These are phyloP conservation scores for Venturiaceae sp. DNA, from an alignment of 2,329 filamentous ascomycete genomes.

Conservation along the genomic window DNA sequence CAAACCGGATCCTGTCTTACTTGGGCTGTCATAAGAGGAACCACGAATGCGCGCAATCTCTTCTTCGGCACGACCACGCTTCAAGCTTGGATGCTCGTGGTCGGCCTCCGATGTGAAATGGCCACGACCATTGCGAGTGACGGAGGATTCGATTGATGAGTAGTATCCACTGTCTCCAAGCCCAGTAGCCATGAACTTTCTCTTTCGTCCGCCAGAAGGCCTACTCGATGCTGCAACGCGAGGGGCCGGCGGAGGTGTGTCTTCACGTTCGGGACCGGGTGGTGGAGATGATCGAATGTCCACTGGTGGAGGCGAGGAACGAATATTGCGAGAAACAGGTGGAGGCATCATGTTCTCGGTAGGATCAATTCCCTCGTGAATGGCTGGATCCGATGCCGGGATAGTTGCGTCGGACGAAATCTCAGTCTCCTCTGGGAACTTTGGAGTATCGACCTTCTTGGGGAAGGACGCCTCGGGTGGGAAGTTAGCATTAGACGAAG, in stretches of 20 bases:
- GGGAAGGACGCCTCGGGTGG: slow-evolving; percentile 21
- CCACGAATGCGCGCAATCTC: slow-evolving; percentile 89
- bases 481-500: slow-evolving; percentile 20
- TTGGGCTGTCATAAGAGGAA: slow-evolving; percentile 88
- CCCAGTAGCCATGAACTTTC: slow-evolving; percentile 51
- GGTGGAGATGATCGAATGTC: slow-evolving; percentile 79
- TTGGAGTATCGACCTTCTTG: slow-evolving; percentile 38
- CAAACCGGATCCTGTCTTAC: slow-evolving; percentile 48
- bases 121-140: slow-evolving; percentile 53
- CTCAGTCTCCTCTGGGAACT: slow-evolving; percentile 40
- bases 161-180: slow-evolving; percentile 96
- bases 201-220: slow-evolving; percentile 40
- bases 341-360: slow-evolving; percentile 27
- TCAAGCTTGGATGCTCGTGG: slow-evolving; percentile 67
- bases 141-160: slow-evolving; percentile 85
- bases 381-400: slow-evolving; percentile 39
- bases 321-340: slow-evolving; percentile 35
- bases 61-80: slow-evolving; percentile 85
- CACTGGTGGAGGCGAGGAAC: slow-evolving; percentile 60
- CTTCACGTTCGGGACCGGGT: slow-evolving; percentile 54
- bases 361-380: slow-evolving; percentile 36
- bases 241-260: slow-evolving; percentile 53
- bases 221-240: not conserved
- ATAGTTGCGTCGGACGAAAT: slow-evolving; percentile 42
- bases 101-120: slow-evolving; percentile 64